Base-by-base conservation (phyloP, 495 filamentous ascomycete species). In the Lophiostoma macrostomum region DNA sequence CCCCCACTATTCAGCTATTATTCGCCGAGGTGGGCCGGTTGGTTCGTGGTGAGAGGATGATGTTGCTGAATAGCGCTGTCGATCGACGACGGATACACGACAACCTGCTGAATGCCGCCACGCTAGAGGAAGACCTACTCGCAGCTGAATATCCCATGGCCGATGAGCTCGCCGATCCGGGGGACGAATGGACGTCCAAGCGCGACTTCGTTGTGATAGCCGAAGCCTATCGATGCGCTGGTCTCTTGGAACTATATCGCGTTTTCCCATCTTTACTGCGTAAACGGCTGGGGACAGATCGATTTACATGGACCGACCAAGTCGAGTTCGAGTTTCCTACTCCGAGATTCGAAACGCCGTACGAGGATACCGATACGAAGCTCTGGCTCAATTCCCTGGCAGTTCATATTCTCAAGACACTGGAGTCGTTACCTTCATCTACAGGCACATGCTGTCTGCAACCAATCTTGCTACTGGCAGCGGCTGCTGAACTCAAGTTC, bases 151-250 rank as follows among this genome's bases (percentile, higher is more conserved):
- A 74, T 47, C 79, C 78, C 0, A 53, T 67, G 3, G 72, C 73
- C 50, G 68, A 75, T 5, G 76, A 74, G 39, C 73, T 81, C 5
- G 67, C 78, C 50, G 74, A 74, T 20, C 73, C 77, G 13, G 77
- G 76, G 7, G 79, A 81, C 42, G 72, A 75, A 53, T 74, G 78
- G 41, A 81, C 79, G 0, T 73, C 77, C 8, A 75, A 79, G 27
- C 73, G 75, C 67, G 76, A 81, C 49, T 74, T 80, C 12, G 67
- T 80, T 36, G 71, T 72, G n/a, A 75, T 81, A 56, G 77, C 77
- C 10, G 79, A 81, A 55, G 75, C 74, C 2, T 80, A 79, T 54
- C 73, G 77, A 16, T 78, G 76, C 36, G 74, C 75, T 0, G 77
- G 75, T 0, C 69, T 81, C 2, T 67, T 81, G 53, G 73, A 80